Evolutionary conservation across 192 early-diverging fungal species (phyloP), one percentile per base, ranked within the genome.

Genomic region (Backusella macrospora): DNA sequence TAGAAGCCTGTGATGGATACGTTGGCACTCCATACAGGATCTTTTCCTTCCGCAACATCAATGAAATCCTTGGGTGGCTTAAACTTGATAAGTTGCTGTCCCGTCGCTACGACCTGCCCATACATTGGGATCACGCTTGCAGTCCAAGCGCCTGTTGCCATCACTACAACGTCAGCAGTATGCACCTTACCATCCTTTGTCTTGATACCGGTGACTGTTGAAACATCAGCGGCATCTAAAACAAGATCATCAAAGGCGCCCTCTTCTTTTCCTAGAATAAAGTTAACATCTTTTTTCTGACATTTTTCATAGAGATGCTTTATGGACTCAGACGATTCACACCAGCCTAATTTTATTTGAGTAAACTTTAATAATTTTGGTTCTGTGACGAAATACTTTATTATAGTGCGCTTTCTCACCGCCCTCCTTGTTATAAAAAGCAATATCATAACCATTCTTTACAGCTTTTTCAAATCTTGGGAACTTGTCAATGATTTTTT

Each of bases 11-110:
- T 85, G 10, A 77, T 43, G 4, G 77, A 77, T 40, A 88, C 73
- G 65, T 88, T 84, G 16, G 78, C 86, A 47, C 81, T 74, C 88
- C 88, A 89, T 5, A 88, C 83, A 16, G 87, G 85, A 18, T 78
- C 85, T 7, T 55, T 66, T 18, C 62, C 29, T 0, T 15, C 64
- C 18, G 15, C 23, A 16, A 49, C 47, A 49, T 70, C 29, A 34
- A 65, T 38, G 10, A 23, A 59, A 46, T 64, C 43, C 71, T 70
- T 16, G 2, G 68, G 72, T 26, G 83, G 74, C 42, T 81, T 69
- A 47, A 89, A 78, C 14, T 89, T 85, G 12, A 87, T 45, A 12
- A 90, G 87, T 6, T 86, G 76, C 68, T 87, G 86, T 29, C 83
- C 88, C 18, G 82, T 80, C 1, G 88, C 81, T 10, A 72, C 73